Percentiles rank a stretch among this genome's conserved stretches.
These are phyloP conservation scores for Fonsecaea multimorphosa DNA, from an alignment of 2,329 filamentous ascomycete species.

Conservation along the genomic window DNA sequence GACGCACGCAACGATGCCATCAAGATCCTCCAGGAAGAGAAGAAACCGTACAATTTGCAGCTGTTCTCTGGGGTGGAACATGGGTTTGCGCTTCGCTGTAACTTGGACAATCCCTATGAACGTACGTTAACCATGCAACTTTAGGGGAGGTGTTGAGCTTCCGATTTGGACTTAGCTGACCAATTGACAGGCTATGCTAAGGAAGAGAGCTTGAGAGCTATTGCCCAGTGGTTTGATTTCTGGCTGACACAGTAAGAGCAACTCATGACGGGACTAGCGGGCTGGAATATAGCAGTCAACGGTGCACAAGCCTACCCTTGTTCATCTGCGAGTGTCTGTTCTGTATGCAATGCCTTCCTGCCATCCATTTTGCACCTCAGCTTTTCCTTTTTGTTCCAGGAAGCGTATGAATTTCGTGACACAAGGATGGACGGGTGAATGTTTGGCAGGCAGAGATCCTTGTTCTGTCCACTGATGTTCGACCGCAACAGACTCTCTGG, in stretches of 20 bases:
- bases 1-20: constrained; percentile 31
- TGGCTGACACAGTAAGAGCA: constrained; percentile 23
- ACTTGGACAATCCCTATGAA: constrained; percentile 34
- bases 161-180: constrained; percentile 3
- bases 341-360: background rate
- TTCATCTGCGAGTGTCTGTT: background rate
- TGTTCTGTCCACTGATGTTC: background rate
- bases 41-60: constrained; percentile 38
- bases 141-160: background rate
- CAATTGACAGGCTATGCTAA: constrained; percentile 27
- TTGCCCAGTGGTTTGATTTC: constrained; percentile 32
- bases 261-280: background rate
- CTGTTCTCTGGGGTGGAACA: constrained; percentile 40
- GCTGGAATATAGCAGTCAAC: background rate
- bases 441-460: background rate
- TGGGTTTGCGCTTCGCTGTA: constrained; percentile 40
- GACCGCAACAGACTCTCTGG: background rate
- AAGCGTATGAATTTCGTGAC: background rate
- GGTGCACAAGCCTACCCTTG: background rate
- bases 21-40: constrained; percentile 33
- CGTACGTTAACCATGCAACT: constrained; percentile 14
- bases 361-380: background rate
- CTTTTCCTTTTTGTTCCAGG: background rate
- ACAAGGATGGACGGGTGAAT: background rate
- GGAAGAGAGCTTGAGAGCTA: constrained; percentile 30